Evolutionary conservation across 2,329 filamentous ascomycete species (phyloP).

Genomic region (Talaromyces sp.): DNA sequence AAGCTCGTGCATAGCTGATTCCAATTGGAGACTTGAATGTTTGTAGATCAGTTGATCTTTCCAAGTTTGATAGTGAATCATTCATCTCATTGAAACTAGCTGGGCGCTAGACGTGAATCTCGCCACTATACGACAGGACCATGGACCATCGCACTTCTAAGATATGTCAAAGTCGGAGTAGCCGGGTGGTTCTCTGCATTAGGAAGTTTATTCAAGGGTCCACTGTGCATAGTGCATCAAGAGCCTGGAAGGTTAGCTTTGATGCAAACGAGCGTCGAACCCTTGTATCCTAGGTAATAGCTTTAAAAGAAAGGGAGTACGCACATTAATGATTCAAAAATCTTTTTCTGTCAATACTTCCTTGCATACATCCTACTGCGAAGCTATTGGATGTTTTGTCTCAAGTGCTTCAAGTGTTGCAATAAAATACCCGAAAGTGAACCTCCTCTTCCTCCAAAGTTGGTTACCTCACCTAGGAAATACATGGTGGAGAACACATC

Average conservation of each 20-base stretch:
- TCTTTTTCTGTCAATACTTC: neutral
- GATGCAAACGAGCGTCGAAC: neutral
- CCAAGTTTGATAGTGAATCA: neutral
- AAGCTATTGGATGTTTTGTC: constrained; percentile 11
- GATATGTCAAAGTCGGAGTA: neutral
- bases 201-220: neutral
- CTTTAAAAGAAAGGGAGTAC: neutral
- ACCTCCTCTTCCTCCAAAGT: constrained; percentile 7
- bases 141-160: neutral
- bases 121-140: neutral
- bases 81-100: neutral
- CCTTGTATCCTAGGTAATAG: neutral
- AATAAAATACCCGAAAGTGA: constrained; percentile 6
- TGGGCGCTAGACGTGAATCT: neutral
- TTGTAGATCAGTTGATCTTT: neutral
- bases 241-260: neutral
- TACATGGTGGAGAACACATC: neutral
- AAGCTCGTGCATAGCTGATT: neutral
- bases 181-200: neutral
- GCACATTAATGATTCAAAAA: neutral
- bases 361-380: neutral
- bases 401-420: constrained; percentile 14
- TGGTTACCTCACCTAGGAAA: neutral
- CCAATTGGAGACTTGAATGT: neutral
- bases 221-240: neutral